Evolutionary conservation across 768 basidiomycete species (phyloP), one percentile per base, ranked within the genome.

Genomic region (Termitomyces sp.): DNA sequence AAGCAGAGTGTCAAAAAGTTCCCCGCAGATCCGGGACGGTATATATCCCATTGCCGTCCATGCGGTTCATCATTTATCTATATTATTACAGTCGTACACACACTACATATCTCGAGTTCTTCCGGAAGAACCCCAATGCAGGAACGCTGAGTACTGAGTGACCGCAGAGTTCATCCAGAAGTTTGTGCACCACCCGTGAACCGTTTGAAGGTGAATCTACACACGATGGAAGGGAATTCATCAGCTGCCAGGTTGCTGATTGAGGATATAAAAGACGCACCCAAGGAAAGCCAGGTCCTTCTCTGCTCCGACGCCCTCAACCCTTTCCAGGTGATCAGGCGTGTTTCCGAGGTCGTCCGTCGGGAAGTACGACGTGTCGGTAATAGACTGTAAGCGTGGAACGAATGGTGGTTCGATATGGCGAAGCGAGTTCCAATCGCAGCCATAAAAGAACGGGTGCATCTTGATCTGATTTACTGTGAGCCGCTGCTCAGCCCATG

Each of bases 401-500:
- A 99, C 91, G 70, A 98, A 98, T 1, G 96, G 96, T 23, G 95
- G 92, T 60, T 95, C 92, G 59, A 99, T 98, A 60, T 92, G 85
- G 31, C 95, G 87, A 68, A 99, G 84, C 4, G 87, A 79, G 43
- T 81, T 81, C 96, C 96, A 99, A 73, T 96, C 95, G 23, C 95
- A 96, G 27, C 96, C 96, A 64, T 83, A 88, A 73, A 95, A 95
- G 82, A 97, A 97, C 0, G 93, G 85, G 71, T 98, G 95, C 10
- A 79, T 78, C 75, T 97, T 98, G 76, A 97, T 86, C 70, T 95
- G 89, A 40, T 90, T 89, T 49, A 89, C 86, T 25, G 75, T 86
- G 51, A 96, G 70, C 59, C 96, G 83, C 41, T 80, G 70, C 44
- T 89, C 86, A 4, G 88, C 82, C 75, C 91, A 92, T 34, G 86